phyloP scores from a whole-genome alignment of 1,284 basidiomycete genomes.

The Phylloboletellus chloephorus region DNA sequence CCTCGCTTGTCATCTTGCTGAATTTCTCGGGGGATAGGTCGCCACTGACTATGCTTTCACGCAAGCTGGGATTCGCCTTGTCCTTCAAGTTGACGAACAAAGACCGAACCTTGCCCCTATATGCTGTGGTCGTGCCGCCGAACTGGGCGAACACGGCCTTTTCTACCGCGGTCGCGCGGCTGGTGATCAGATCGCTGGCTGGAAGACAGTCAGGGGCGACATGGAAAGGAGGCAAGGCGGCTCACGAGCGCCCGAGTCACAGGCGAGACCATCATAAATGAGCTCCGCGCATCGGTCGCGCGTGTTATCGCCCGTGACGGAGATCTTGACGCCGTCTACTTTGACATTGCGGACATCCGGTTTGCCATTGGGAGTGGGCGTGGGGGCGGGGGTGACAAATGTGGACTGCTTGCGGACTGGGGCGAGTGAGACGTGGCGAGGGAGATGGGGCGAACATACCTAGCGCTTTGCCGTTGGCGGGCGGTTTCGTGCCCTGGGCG shows the following conservation, averaged over 20 bases:
- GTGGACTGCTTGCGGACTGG: constrained; percentile 30
- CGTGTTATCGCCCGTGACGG: constrained; percentile 62
- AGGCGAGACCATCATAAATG: constrained; percentile 86
- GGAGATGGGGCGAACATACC: constrained; percentile 28
- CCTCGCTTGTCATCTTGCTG: constrained; percentile 78
- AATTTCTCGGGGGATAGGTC: constrained; percentile 69
- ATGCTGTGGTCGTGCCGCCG: constrained; percentile 43
- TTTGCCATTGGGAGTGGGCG: constrained; percentile 41
- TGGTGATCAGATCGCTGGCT: constrained; percentile 62
- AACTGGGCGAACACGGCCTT: constrained; percentile 47
- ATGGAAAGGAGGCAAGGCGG: constrained; percentile 21
- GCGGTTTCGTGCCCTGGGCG: constrained; percentile 32
- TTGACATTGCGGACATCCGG: constrained; percentile 55
- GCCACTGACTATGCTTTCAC: constrained; percentile 82
- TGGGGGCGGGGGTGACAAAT: constrained; percentile 23
- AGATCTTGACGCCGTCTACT: constrained; percentile 59
- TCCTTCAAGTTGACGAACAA: constrained; percentile 92
- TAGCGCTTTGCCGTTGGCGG: constrained; percentile 21
- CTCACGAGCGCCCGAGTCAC: constrained; percentile 82
- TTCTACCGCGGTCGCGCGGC: constrained; percentile 59
- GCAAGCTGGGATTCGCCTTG: constrained; percentile 85
- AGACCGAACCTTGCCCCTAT: constrained; percentile 83
- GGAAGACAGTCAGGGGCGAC: constrained; percentile 1
- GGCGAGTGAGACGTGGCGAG: constrained; percentile 1
- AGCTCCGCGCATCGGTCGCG: constrained; percentile 88